phyloP scores from a whole-genome alignment of 2,329 filamentous ascomycete genomes.

The Stemphylium lycopersici region DNA sequence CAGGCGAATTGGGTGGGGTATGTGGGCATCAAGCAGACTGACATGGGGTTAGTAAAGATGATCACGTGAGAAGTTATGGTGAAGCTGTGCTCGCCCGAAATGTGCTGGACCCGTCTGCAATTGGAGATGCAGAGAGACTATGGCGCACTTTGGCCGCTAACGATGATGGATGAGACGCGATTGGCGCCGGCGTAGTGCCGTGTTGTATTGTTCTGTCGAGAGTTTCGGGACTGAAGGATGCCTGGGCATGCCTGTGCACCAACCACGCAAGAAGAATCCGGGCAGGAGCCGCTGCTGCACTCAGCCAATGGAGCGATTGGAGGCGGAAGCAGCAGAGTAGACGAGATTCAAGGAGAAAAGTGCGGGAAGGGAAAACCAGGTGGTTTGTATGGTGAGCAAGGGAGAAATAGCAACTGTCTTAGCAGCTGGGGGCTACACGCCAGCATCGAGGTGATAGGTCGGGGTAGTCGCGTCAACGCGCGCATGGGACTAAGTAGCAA shows the following conservation, averaged over 20 bases:
- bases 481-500: slow-evolving; percentile 1
- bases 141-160: too few relatives aligned
- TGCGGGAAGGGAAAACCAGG: neutral
- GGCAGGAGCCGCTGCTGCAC: slow-evolving; percentile 3
- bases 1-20: neutral
- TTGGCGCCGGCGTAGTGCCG: too few relatives aligned
- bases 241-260: too few relatives aligned
- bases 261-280: neutral
- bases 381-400: neutral
- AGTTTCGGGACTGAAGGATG: too few relatives aligned
- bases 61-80: neutral
- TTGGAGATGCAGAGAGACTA: too few relatives aligned
- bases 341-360: neutral
- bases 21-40: neutral
- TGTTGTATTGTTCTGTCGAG: too few relatives aligned
- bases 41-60: neutral
- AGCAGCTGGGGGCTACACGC: neutral
- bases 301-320: neutral
- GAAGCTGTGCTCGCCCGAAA: neutral
- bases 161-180: too few relatives aligned
- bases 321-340: neutral
- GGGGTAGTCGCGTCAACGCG: slow-evolving; percentile 2
- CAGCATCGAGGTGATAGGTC: neutral
- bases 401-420: too few relatives aligned
- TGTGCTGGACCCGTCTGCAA: neutral